Conservation (phyloP, 768 basidiomycete species). For the Lactarius indigo region DNA sequence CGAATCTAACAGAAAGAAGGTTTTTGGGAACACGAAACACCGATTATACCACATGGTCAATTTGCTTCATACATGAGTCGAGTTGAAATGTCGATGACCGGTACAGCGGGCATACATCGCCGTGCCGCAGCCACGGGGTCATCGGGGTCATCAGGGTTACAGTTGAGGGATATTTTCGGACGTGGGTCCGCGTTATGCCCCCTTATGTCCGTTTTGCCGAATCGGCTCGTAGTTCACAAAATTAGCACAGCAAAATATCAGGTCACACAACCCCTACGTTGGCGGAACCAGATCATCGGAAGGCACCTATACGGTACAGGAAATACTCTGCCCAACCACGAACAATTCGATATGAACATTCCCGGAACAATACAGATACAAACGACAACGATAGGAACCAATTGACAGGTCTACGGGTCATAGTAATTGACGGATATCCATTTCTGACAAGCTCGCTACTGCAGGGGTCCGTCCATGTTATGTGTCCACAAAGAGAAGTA, state of each 20-base stretch:
- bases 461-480: not conserved
- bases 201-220: no score
- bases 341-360: not conserved
- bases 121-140: not conserved
- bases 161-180: no score
- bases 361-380: not conserved
- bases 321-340: not conserved
- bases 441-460: not conserved
- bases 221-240: not conserved
- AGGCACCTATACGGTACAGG: not conserved
- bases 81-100: no score
- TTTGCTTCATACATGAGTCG: no score
- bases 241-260: not conserved
- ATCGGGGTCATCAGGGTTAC: no score
- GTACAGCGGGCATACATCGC: not conserved
- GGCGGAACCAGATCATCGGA: not conserved
- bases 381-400: not conserved
- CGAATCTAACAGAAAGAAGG: no score
- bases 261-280: not conserved
- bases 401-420: not conserved
- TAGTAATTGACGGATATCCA: not conserved
- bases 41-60: no score
- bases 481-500: not conserved
- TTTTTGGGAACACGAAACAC: no score
- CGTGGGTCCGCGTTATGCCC: no score